Percentiles rank a stretch among this genome's conserved stretches.
Conservation (phyloP, 805 yeast genomes). For the Schwanniomyces vanrijiae region DNA sequence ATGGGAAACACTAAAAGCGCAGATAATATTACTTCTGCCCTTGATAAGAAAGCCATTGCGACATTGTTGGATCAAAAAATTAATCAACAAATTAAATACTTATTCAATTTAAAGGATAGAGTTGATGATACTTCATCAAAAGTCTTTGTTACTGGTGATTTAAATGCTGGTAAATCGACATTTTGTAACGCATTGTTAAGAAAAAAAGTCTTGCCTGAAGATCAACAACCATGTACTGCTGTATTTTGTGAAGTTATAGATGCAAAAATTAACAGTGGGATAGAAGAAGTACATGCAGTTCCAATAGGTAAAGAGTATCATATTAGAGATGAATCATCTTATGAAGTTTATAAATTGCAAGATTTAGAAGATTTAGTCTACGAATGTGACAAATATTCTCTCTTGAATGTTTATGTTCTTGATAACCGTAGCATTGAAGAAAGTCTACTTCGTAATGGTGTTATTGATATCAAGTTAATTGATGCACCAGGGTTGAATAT, state of each 20-base stretch:
- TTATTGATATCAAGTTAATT: constrained; percentile 85
- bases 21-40: constrained; percentile 47
- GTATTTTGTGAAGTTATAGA: constrained; percentile 95
- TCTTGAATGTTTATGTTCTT: constrained; percentile 78
- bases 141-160: constrained; percentile 94
- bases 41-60: constrained; percentile 71
- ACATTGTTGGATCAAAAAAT: constrained; percentile 70
- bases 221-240: constrained; percentile 96
- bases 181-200: constrained; percentile 88
- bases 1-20: constrained; percentile 43
- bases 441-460: constrained; percentile 82
- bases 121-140: constrained; percentile 90
- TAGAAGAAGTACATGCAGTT: constrained; percentile 94
- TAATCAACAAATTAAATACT: constrained; percentile 62
- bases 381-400: constrained; percentile 65
- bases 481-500: constrained; percentile 97
- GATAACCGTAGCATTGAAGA: constrained; percentile 69
- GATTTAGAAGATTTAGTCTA: constrained; percentile 70
- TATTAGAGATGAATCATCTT: constrained; percentile 63
- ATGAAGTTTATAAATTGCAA: constrained; percentile 50
- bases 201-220: constrained; percentile 82
- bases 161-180: constrained; percentile 94
- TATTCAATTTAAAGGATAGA: constrained; percentile 71
- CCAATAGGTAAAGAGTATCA: constrained; percentile 54
- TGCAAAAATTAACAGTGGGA: constrained; percentile 64